Conservation (phyloP, 169 alveolate genomes). For the Plasmodium fragile region DNA sequence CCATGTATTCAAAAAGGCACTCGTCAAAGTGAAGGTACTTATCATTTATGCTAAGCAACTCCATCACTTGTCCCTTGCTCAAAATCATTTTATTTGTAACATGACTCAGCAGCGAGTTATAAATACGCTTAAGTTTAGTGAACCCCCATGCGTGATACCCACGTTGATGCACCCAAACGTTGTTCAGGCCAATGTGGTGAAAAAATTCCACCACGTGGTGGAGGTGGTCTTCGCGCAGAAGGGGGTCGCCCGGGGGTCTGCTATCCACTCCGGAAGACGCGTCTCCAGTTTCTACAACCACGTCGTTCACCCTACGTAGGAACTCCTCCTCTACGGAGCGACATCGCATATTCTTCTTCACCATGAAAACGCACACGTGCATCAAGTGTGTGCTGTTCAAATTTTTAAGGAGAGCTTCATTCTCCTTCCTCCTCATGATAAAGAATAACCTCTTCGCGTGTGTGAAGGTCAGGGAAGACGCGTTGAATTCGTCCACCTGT, state of each 20-base stretch:
- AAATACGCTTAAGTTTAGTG: not conserved
- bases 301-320: not conserved
- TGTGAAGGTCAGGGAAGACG: not conserved
- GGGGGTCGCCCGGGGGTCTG: not conserved
- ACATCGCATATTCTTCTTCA: conserved; percentile 24
- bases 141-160: not conserved
- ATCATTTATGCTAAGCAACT: conserved; percentile 14
- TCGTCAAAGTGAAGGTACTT: conserved; percentile 39
- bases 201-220: conserved; percentile 31
- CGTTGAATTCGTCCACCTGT: not conserved
- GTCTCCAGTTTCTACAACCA: not conserved
- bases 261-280: not conserved
- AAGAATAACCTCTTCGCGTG: conserved; percentile 23
- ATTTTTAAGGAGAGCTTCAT: not conserved
- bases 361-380: conserved; percentile 38
- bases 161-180: not conserved
- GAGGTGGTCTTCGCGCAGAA: not conserved
- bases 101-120: not conserved
- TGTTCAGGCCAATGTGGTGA: conserved; percentile 46
- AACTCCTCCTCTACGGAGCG: conserved; percentile 30
- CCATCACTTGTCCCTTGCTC: not conserved
- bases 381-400: conserved; percentile 18
- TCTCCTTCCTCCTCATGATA: not conserved
- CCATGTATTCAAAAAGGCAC: conserved; percentile 19
- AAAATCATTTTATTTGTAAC: not conserved